phyloP scores from a whole-genome alignment of 2,329 filamentous ascomycete species.

The Aspergillus sp. region DNA sequence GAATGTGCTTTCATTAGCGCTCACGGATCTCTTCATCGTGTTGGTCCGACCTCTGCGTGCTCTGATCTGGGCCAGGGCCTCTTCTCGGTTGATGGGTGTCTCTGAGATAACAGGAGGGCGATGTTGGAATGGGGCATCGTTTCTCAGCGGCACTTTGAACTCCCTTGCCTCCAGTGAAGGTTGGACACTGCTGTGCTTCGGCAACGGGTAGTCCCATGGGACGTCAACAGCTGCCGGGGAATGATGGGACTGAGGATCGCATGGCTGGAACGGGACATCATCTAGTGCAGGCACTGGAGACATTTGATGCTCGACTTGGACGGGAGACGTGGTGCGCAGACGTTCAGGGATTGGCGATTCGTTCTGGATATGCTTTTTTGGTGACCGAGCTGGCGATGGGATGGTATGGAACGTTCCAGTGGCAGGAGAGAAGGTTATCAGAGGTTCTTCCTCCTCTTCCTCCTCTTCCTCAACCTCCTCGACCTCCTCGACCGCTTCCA shows the following conservation, averaged over 20 bases:
- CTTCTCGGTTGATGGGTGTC: constrained; percentile 48
- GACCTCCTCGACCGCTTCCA: background rate
- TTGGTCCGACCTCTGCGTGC: constrained; percentile 48
- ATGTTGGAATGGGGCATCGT: constrained; percentile 24
- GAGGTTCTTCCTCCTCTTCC: constrained; percentile 29
- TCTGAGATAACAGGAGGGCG: constrained; percentile 33
- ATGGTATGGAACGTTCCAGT: constrained; percentile 45
- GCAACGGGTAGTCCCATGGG: constrained; percentile 6
- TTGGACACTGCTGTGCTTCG: constrained; percentile 1
- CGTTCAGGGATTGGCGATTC: constrained; percentile 4
- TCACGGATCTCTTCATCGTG: constrained; percentile 41
- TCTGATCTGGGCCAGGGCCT: constrained; percentile 49
- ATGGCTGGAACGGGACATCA: constrained; percentile 11
- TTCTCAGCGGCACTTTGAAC: constrained; percentile 33
- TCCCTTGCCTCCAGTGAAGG: constrained; percentile 12
- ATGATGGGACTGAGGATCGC: constrained; percentile 10
- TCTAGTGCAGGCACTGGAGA: constrained; percentile 12
- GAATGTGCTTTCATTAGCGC: constrained; percentile 35
- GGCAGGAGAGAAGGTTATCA: constrained; percentile 43
- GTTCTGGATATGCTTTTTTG: constrained; percentile 18
- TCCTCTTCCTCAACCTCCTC: constrained; percentile 9
- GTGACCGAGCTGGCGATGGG: constrained; percentile 36
- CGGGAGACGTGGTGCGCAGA: background rate
- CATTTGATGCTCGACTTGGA: constrained; percentile 6
- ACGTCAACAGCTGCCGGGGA: constrained; percentile 11